Evolutionary conservation across 179 eudicot species (phyloP).

Genomic region (Pouteria campechiana): DNA sequence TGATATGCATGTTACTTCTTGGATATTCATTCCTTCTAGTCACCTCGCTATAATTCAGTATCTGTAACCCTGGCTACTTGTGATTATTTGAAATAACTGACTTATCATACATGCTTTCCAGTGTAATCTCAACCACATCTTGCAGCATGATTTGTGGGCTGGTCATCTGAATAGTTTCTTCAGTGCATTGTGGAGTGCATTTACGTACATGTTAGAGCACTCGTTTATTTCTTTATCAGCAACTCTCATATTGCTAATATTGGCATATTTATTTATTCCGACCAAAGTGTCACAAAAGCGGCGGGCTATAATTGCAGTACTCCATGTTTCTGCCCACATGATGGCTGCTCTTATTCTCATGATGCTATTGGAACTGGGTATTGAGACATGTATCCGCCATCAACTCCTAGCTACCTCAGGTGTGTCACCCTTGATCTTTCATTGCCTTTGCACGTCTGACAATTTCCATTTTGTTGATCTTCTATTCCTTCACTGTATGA

Average conservation of each 20-base stretch:
- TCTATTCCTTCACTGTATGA: too few relatives aligned
- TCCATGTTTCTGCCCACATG: slow-evolving; percentile 86
- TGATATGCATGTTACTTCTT: too few relatives aligned
- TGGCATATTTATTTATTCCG: slow-evolving; percentile 68
- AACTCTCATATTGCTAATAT: slow-evolving; percentile 45
- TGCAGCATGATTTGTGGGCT: slow-evolving; percentile 64
- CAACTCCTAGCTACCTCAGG: slow-evolving; percentile 89
- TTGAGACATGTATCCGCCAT: slow-evolving; percentile 86
- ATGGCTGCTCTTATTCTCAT: slow-evolving; percentile 86
- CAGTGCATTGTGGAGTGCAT: slow-evolving; percentile 67
- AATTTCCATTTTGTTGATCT: too few relatives aligned
- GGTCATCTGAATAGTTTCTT: slow-evolving; percentile 86
- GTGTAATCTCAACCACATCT: slow-evolving; percentile 90
- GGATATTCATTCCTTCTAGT: too few relatives aligned
- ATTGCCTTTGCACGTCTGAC: slow-evolving; percentile 1
- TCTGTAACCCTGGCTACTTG: too few relatives aligned
- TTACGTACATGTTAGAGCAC: slow-evolving; percentile 53
- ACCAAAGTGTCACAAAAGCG: slow-evolving; percentile 75
- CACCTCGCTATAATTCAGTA: too few relatives aligned
- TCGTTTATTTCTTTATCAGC: slow-evolving; percentile 72
- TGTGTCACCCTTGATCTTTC: slow-evolving; percentile 2
- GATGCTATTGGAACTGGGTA: slow-evolving; percentile 87
- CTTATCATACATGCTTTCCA: slow-evolving; percentile 20
- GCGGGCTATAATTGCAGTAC: slow-evolving; percentile 50
- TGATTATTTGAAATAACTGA: too few relatives aligned